phyloP scores from a whole-genome alignment of 495 filamentous ascomycete genomes.

The Glarea lozoyensis region DNA sequence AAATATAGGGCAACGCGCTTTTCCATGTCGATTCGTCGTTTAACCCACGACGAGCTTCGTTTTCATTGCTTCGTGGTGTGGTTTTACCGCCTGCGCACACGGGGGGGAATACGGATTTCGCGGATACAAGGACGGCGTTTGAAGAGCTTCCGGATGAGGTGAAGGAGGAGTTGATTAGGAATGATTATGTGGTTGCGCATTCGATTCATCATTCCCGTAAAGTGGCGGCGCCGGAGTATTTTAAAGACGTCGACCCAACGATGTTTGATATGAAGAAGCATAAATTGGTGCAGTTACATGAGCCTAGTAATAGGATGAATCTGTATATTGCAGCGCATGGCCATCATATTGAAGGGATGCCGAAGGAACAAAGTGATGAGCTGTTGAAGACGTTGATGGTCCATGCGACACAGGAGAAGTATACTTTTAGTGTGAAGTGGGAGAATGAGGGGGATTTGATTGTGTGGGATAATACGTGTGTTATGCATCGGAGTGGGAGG shows the following conservation, averaged over 20 bases:
- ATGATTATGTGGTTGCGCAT: slow-evolving; percentile 45
- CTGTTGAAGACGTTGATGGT: slow-evolving; percentile 35
- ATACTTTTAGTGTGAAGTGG: slow-evolving; percentile 40
- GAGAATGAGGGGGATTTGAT: slow-evolving; percentile 39
- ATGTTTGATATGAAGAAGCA: slow-evolving; percentile 38
- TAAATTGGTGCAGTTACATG: slow-evolving; percentile 41
- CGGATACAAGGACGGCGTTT: slow-evolving; percentile 46
- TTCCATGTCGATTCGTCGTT: slow-evolving; percentile 53
- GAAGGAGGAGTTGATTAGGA: slow-evolving; percentile 28
- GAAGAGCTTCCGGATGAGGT: slow-evolving; percentile 35
- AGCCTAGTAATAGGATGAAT: slow-evolving; percentile 42
- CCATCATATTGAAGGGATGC: slow-evolving; percentile 45
- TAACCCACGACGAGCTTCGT: slow-evolving; percentile 48
- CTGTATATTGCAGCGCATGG: slow-evolving; percentile 46
- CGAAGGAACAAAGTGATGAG: slow-evolving; percentile 24
- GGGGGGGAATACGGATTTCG: slow-evolving; percentile 50
- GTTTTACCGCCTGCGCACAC: slow-evolving; percentile 39
- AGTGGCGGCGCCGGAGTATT: slow-evolving; percentile 39
- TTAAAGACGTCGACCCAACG: slow-evolving; percentile 36
- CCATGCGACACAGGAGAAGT: slow-evolving; percentile 41
- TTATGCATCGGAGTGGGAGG: slow-evolving; percentile 43
- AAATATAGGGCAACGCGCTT: slow-evolving; percentile 40
- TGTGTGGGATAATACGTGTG: slow-evolving; percentile 52
- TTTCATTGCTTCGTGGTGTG: slow-evolving; percentile 43
- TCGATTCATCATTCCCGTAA: slow-evolving; percentile 47